These are phyloP conservation scores for Tulasnella sp. DNA, from an alignment of 768 basidiomycete genomes.

Conservation along the genomic window DNA sequence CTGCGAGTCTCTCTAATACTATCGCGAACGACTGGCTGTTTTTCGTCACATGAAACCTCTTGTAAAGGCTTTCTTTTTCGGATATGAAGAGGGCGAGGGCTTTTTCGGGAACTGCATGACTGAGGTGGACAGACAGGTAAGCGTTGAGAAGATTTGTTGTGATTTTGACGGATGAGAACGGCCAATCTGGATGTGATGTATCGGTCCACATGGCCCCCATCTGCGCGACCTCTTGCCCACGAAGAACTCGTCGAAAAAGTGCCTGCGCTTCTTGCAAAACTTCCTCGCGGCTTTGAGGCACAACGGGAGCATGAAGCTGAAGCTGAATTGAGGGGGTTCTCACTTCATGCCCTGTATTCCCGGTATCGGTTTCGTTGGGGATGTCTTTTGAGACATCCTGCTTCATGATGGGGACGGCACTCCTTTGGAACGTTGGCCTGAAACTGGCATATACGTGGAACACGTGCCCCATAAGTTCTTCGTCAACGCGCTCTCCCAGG, in stretches of 20 bases:
- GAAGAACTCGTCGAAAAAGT: constrained; percentile 66
- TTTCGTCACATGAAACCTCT: not conserved
- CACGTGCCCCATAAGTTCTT: constrained; percentile 76
- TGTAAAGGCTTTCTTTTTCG: constrained; percentile 14
- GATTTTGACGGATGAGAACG: constrained; percentile 62
- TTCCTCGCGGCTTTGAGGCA: constrained; percentile 71
- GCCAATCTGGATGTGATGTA: constrained; percentile 36
- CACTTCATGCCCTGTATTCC: not conserved
- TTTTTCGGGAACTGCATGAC: constrained; percentile 56
- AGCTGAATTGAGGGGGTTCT: not conserved
- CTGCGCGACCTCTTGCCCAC: constrained; percentile 44
- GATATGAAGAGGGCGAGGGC: constrained; percentile 41
- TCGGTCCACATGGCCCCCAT: constrained; percentile 13
- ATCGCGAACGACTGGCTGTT: constrained; percentile 24
- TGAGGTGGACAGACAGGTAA: constrained; percentile 77
- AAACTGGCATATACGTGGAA: constrained; percentile 89
- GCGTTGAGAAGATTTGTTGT: constrained; percentile 72
- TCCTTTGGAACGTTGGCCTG: constrained; percentile 65
- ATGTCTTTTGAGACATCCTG: not conserved
- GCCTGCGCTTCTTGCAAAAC: constrained; percentile 67
- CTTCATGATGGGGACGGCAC: not conserved
- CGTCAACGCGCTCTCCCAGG: constrained; percentile 50
- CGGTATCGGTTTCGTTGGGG: not conserved
- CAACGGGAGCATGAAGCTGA: not conserved
- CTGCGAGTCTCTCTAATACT: constrained; percentile 23